phyloP scores from a whole-genome alignment of 345 rosid species.

The Brassica juncea region DNA sequence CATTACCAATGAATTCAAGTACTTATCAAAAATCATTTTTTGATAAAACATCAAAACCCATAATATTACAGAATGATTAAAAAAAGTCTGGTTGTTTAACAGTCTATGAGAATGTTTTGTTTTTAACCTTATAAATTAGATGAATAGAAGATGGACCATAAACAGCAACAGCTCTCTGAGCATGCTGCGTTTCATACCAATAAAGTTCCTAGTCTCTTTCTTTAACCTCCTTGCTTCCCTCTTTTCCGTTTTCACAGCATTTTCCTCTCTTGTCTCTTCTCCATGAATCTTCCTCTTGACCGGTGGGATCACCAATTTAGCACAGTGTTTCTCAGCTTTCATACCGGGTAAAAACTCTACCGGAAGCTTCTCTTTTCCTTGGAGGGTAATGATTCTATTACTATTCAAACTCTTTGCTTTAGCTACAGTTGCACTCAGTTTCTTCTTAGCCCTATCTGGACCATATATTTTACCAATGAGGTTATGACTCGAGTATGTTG shows the following conservation, averaged over 20 bases:
- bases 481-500: constrained; percentile 81
- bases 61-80: neutral
- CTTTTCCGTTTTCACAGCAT: too few relatives aligned
- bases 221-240: too few relatives aligned
- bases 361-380: constrained; percentile 80
- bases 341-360: constrained; percentile 59
- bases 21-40: too few relatives aligned
- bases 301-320: constrained; percentile 38
- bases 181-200: too few relatives aligned
- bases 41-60: too few relatives aligned
- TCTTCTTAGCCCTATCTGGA: constrained; percentile 52
- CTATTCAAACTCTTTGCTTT: constrained; percentile 46
- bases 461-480: constrained; percentile 78
- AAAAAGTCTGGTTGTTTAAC: neutral
- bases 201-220: too few relatives aligned
- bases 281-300: too few relatives aligned
- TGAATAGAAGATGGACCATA: too few relatives aligned
- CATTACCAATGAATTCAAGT: too few relatives aligned
- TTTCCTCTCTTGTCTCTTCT: too few relatives aligned
- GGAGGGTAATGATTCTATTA: constrained; percentile 50
- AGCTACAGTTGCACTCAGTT: constrained; percentile 45
- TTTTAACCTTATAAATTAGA: too few relatives aligned
- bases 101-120: neutral
- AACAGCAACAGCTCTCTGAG: too few relatives aligned
- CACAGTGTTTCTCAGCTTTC: constrained; percentile 37